Conservation (phyloP, 192 early-diverging fungal species). For the Linnemannia schmuckeri region DNA sequence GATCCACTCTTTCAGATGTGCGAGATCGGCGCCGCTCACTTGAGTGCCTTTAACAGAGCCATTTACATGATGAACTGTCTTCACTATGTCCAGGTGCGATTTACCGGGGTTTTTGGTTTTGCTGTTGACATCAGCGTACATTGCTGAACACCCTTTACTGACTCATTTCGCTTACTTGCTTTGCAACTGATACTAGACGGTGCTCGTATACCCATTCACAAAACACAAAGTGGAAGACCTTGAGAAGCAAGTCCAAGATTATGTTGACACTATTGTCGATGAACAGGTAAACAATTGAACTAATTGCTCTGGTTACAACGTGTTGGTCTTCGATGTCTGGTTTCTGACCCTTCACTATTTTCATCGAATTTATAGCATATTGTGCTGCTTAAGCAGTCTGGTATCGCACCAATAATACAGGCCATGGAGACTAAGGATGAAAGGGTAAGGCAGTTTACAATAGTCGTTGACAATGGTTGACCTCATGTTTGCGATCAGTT, state of each 20-base stretch:
- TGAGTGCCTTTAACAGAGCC: conserved; percentile 70
- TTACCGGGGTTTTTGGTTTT: not conserved
- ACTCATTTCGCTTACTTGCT: not conserved
- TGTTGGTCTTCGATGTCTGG: not conserved
- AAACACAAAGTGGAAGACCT: conserved; percentile 65
- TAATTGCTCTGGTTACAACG: not conserved
- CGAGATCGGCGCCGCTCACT: conserved; percentile 65
- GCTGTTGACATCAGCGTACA: not conserved
- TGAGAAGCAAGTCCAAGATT: conserved; percentile 72
- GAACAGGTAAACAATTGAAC: conserved; percentile 67
- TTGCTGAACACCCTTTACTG: not conserved
- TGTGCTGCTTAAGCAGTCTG: conserved; percentile 74
- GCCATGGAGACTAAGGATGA: conserved; percentile 68
- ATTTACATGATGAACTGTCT: conserved; percentile 86
- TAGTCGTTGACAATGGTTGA: not conserved
- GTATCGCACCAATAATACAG: conserved; percentile 65
- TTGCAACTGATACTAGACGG: conserved; percentile 55
- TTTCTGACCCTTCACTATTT: not conserved
- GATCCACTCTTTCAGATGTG: conserved; percentile 82
- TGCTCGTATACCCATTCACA: conserved; percentile 78
- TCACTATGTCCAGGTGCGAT: conserved; percentile 74
- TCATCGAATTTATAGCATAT: conserved; percentile 60
- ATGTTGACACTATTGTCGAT: conserved; percentile 71
- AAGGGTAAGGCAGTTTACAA: conserved; percentile 50
- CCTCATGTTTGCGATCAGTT: not conserved